Base-by-base conservation (phyloP, 371 early-diverging fungal genomes). In the Mucor irregularis region DNA sequence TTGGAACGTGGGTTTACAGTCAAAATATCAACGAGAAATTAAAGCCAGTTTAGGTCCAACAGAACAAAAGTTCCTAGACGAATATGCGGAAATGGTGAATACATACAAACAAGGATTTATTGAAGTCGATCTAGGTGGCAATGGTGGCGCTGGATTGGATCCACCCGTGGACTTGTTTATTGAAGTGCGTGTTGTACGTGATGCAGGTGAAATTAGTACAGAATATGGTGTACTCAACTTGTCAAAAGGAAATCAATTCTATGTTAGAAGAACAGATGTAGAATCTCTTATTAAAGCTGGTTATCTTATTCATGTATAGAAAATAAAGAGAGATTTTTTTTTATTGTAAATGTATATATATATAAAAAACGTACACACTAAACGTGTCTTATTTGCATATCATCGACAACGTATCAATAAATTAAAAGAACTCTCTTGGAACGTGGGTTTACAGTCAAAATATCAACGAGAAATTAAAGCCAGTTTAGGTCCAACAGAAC, bases 151-250 rank as follows among this genome's bases (percentile, higher is more conserved):
- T 28, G 84, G 89, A 39, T 76, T 89, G 38, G 75, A 86, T 4
- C 96, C 96, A 22, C 97, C 97, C 2, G 81, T 83, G 58, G 95
- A 96, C 56, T 64, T 93, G 61, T 94, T 87, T 65, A 88, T 94
- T 22, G 90, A 90, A 56, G 91, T 96, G 16, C 75, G 96, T 13
- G 97, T 96, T 3, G 42, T 92, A 35, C 80, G 79, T 53, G 96
- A 96, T 56, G 88, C 90, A 50, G 96, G 97, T 24, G 90, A 92
- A 66, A 88, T 95, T 35, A 81, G 85, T 42, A 91, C 94, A 0
- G 94, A 94, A 57, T 86, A 76, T 49, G 96, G 96, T 5, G 70
- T 81, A 0, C 66, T 91, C 46, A 78, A 81, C 45, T 71, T 96
- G 40, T 79, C 81, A 30, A 83, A 83, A 43, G 88, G 88, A 29